phyloP scores from a whole-genome alignment of 768 basidiomycete genomes.

The Suillus decipiens region DNA sequence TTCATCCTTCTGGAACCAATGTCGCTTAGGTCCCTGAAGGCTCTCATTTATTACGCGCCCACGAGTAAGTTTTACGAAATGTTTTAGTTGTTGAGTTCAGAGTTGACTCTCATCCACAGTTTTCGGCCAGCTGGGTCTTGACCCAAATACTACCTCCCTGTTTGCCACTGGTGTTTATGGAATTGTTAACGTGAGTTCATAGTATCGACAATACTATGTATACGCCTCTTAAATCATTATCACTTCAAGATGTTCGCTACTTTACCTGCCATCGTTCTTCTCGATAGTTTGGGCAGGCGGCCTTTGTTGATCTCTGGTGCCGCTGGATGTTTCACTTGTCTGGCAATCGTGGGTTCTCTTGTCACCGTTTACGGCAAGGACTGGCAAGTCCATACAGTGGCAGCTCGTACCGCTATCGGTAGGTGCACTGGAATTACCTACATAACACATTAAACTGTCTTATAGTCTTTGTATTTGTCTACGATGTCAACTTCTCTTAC shows the following conservation, averaged over 20 bases:
- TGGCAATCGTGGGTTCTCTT: constrained; percentile 32
- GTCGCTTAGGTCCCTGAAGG: constrained; percentile 19
- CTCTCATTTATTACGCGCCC: constrained; percentile 32
- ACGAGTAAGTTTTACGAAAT: background rate
- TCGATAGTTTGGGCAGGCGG: constrained; percentile 43
- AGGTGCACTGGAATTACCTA: constrained; percentile 24
- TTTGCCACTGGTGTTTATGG: constrained; percentile 46
- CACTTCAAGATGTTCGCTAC: constrained; percentile 34
- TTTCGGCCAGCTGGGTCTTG: constrained; percentile 41
- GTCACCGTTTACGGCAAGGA: constrained; percentile 30
- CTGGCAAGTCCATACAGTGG: constrained; percentile 30
- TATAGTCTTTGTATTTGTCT: constrained; percentile 41
- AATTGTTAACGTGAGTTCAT: constrained; percentile 30
- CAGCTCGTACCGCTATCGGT: constrained; percentile 33
- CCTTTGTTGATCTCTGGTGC: constrained; percentile 42
- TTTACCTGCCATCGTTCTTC: constrained; percentile 37
- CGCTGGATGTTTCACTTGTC: constrained; percentile 32
- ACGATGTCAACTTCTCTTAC: constrained; percentile 39
- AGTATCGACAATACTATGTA: background rate
- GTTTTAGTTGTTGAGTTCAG: background rate
- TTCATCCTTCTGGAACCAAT: background rate
- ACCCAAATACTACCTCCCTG: constrained; percentile 43
- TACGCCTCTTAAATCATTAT: background rate
- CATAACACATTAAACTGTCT: constrained; percentile 18
- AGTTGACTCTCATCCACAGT: constrained; percentile 29